phyloP scores from a whole-genome alignment of 1,284 basidiomycete species.

The Sutorius eximius region DNA sequence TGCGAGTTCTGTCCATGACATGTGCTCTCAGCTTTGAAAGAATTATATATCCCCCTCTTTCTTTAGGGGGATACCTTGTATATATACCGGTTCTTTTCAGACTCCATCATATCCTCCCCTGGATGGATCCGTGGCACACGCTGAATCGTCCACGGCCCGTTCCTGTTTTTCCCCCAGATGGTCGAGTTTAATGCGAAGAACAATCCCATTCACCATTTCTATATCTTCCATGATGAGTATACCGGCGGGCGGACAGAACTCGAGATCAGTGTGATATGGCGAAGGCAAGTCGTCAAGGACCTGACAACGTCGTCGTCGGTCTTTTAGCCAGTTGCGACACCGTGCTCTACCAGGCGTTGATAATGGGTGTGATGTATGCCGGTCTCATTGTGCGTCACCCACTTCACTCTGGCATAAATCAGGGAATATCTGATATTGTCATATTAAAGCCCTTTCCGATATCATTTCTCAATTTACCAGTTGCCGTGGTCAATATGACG shows the following conservation, averaged over 20 bases:
- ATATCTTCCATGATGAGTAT: slow-evolving; percentile 18
- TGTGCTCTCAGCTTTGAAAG: background rate
- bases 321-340: slow-evolving; percentile 34
- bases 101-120: slow-evolving; percentile 18
- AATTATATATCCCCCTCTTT: background rate
- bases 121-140: no score
- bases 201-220: slow-evolving; percentile 22
- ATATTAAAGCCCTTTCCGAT: slow-evolving; percentile 33
- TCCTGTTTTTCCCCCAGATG: slow-evolving; percentile 24
- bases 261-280: no score
- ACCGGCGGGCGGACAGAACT: no score
- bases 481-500: slow-evolving; percentile 37
- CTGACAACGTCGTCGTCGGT: slow-evolving; percentile 24
- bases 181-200: slow-evolving; percentile 22
- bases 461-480: slow-evolving; percentile 38
- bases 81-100: background rate
- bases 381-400: slow-evolving; percentile 32
- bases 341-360: slow-evolving; percentile 34
- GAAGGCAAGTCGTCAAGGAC: slow-evolving; percentile 8
- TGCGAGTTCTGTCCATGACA: background rate
- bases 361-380: slow-evolving; percentile 32
- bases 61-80: background rate
- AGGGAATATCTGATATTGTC: background rate
- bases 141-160: no score
- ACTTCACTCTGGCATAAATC: background rate